A percentile compares a stretch with the other conserved stretches of the same genome.
Evolutionary conservation across 2,329 filamentous ascomycete genomes (phyloP).

Genomic region (Fusarium oligoseptatum): DNA sequence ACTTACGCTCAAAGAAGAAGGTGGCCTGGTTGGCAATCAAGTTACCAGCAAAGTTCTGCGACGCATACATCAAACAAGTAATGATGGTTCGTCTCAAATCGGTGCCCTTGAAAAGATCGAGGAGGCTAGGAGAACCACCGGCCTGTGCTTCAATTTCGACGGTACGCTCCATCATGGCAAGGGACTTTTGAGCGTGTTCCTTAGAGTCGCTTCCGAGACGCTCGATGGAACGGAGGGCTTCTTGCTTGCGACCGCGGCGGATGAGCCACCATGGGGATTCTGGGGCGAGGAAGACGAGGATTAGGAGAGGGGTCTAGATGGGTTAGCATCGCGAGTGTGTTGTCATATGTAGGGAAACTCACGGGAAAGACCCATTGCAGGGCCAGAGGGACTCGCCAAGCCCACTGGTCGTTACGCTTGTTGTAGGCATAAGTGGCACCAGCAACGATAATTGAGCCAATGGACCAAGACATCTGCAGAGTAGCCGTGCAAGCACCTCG

Average conservation of each 20-base stretch:
- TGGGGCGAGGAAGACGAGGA: slow-evolving; percentile 62
- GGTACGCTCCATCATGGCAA: slow-evolving; percentile 69
- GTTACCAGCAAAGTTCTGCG: slow-evolving; percentile 71
- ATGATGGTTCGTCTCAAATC: slow-evolving; percentile 67
- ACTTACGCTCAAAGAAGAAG: slow-evolving; percentile 65
- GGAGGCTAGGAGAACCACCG: slow-evolving; percentile 56
- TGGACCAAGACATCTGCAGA: slow-evolving; percentile 73
- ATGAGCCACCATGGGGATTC: slow-evolving; percentile 67
- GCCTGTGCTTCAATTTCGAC: slow-evolving; percentile 61
- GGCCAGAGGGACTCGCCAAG: slow-evolving; percentile 62
- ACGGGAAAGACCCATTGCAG: slow-evolving; percentile 69
- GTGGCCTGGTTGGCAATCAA: slow-evolving; percentile 71
- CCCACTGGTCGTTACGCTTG: slow-evolving; percentile 37
- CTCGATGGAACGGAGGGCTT: slow-evolving; percentile 58
- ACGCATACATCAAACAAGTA: slow-evolving; percentile 67
- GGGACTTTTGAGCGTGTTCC: slow-evolving; percentile 50
- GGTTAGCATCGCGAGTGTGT: not conserved
- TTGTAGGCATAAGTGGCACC: slow-evolving; percentile 67
- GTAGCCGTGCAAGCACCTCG: slow-evolving; percentile 68
- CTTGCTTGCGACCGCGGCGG: slow-evolving; percentile 57
- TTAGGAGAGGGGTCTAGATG: slow-evolving; percentile 54
- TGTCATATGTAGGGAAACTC: not conserved
- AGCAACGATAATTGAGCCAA: slow-evolving; percentile 70
- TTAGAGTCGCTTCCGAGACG: slow-evolving; percentile 56
- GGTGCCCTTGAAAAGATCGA: slow-evolving; percentile 67